Evolutionary conservation across 371 early-diverging fungal genomes (phyloP), one percentile per base, ranked within the genome.

Genomic region (Apophysomyces ossiformis): DNA sequence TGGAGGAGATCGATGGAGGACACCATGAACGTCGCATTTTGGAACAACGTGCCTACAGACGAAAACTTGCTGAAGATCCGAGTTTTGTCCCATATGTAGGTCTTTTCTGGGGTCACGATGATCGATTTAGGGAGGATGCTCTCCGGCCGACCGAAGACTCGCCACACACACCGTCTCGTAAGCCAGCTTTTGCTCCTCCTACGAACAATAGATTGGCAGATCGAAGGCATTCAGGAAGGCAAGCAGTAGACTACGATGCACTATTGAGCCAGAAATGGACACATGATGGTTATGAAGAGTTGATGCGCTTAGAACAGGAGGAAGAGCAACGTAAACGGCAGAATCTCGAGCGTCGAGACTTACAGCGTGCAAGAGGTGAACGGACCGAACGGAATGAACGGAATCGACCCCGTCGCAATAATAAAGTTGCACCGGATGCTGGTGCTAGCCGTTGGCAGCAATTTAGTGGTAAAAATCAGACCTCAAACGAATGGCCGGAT

Each of bases 61-160:
- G 78, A 46, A 84, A 81, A 37, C 63, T 85, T 43, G 85, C 77
- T n/a, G 83, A 85, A 37, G 86, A 86, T 65, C 86, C 87, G 4
- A 83, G 83, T 15, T 87, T 87, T 70, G 84, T 83, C 8, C 86
- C 87, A 4, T 83, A 85, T 44, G 79, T 82, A 36, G 85, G 86
- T 4, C 73, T 77, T 56, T 86, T 87, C 64, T 86, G 88, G 85
- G 79, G 82, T 15, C 86, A 87, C 64, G 85, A 86, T 66, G 85
- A 86, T 68, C 78, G 86, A 12, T 86, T 79, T 66, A 69, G 85
- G 54, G 77, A 76, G 5, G 84, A 83, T 65, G 73, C 81, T 41
- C 43, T 84, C 36, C 35, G 39, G 11, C 35, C 56, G 56, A 47
- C 38, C 1, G 46, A 9, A 58, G 64, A 77, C 5, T 21, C 16